Conservation (phyloP, 2,329 filamentous ascomycete species). For the Monilinia polystroma region DNA sequence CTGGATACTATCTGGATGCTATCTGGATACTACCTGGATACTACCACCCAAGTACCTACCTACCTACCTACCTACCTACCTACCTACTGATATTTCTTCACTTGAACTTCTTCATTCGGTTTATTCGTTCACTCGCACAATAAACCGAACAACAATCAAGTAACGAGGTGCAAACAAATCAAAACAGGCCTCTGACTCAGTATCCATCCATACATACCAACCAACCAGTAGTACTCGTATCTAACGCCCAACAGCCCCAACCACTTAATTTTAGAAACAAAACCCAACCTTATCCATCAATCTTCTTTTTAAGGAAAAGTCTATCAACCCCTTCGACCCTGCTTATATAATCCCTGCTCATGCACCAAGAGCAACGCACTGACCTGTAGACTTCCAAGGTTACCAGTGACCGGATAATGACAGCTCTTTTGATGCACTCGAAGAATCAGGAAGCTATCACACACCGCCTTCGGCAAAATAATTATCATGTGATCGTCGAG, state of each 20-base stretch:
- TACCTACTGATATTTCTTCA: no score
- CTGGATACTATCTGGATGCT: no score
- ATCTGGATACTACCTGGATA: no score
- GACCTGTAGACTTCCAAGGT: background rate
- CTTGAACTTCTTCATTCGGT: no score
- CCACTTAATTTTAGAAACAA: constrained; percentile 9
- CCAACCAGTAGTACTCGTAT: no score
- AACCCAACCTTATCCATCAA: background rate
- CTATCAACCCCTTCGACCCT: background rate
- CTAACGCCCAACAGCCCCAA: background rate
- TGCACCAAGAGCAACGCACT: background rate
- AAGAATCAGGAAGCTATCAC: background rate
- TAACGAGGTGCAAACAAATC: no score
- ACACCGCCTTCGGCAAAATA: constrained; percentile 10
- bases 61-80: background rate
- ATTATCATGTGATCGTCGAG: constrained; percentile 10
- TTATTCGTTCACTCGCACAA: background rate
- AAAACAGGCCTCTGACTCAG: no score
- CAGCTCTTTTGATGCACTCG: background rate
- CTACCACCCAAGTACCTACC: background rate
- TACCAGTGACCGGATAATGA: background rate
- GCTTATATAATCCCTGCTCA: constrained; percentile 9
- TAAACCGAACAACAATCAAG: background rate
- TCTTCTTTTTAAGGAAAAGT: background rate
- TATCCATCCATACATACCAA: no score